phyloP scores from a whole-genome alignment of 805 yeast genomes.

The Yamadazyma paraphyllophila region DNA sequence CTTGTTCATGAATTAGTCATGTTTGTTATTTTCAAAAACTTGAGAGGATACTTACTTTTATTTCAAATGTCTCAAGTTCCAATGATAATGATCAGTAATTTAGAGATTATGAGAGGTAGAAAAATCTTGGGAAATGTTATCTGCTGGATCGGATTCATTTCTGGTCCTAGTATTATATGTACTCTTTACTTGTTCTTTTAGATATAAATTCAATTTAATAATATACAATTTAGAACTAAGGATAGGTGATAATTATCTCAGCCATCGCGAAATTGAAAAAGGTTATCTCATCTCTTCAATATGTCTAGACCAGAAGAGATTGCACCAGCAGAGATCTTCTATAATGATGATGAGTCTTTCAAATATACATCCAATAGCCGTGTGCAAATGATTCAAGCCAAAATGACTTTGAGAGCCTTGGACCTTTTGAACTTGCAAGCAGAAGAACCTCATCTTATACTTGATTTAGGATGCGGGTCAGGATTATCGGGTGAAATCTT shows the following conservation, averaged over 20 bases:
- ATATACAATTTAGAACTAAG: not conserved
- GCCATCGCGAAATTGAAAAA: constrained; percentile 6
- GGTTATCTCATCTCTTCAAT: not conserved
- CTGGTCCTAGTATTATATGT: constrained; percentile 88
- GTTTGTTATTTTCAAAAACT: constrained; percentile 77
- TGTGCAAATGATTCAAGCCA: constrained; percentile 97
- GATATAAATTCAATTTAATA: not conserved
- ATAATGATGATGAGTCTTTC: constrained; percentile 83
- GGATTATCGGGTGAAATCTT: constrained; percentile 93
- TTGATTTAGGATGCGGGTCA: constrained; percentile 97
- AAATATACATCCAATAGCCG: constrained; percentile 93
- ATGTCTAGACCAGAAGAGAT: constrained; percentile 97
- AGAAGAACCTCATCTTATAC: constrained; percentile 60
- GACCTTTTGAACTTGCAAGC: constrained; percentile 75
- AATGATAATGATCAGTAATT: constrained; percentile 60
- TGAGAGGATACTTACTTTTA: constrained; percentile 75
- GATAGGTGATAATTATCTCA: not conserved
- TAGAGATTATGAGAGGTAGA: constrained; percentile 53
- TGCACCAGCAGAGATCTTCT: constrained; percentile 96
- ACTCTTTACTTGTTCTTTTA: constrained; percentile 77
- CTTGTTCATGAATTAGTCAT: constrained; percentile 88
- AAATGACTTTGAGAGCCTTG: constrained; percentile 91
- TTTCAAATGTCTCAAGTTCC: constrained; percentile 91
- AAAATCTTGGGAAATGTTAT: constrained; percentile 71
- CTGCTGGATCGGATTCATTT: constrained; percentile 89